Evolutionary conservation across 345 rosid genomes (phyloP).

Genomic region (Hypericum androsaemum): DNA sequence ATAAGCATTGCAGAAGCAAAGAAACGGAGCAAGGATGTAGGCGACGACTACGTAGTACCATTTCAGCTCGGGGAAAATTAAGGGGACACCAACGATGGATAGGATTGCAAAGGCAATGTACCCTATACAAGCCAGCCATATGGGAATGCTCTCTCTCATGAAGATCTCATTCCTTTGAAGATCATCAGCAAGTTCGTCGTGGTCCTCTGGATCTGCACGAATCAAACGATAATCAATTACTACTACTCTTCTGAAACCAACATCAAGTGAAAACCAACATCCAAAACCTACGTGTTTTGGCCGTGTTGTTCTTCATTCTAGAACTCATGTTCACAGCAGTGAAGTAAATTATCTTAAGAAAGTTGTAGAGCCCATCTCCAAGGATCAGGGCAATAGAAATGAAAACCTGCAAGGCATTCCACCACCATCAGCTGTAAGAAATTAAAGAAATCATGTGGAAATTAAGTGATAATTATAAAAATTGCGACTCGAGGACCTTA

Average conservation of each 20-base stretch:
- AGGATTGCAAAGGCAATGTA: not conserved
- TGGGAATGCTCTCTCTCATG: not conserved
- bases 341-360: slow-evolving; percentile 2
- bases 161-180: slow-evolving; percentile 1
- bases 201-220: not conserved
- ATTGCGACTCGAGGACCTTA: too few relatives aligned
- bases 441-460: not conserved
- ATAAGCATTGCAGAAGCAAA: slow-evolving; percentile 3
- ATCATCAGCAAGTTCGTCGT: not conserved
- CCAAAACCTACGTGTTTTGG: not conserved
- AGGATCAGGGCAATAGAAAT: slow-evolving; percentile 2
- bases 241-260: not conserved
- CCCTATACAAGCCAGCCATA: slow-evolving; percentile 2
- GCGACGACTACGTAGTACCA: slow-evolving; percentile 2
- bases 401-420: not conserved
- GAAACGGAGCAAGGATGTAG: not conserved
- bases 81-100: not conserved
- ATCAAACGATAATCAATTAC: not conserved
- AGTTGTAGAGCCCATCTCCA: slow-evolving; percentile 3
- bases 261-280: not conserved
- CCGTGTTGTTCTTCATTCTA: not conserved
- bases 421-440: not conserved
- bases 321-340: not conserved
- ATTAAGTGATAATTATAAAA: too few relatives aligned
- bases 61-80: slow-evolving; percentile 4